Percentiles rank a stretch among this genome's conserved stretches.
These are phyloP conservation scores for Haplographium delicatum DNA, from an alignment of 495 filamentous ascomycete species.

Conservation along the genomic window DNA sequence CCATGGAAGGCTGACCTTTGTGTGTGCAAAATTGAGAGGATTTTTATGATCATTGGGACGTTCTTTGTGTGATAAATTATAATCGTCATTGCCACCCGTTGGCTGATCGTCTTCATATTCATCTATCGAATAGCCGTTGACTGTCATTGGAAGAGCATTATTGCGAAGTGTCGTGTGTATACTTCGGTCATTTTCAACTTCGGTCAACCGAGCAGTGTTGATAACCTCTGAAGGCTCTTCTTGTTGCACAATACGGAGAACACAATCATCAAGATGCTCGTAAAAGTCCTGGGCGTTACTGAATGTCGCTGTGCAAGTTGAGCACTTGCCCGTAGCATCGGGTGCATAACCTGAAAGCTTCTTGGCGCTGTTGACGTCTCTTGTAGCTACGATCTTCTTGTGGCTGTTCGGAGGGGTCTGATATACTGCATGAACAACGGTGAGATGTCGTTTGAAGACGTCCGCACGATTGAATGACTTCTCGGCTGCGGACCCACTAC, in stretches of 20 bases:
- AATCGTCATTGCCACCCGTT: slow-evolving; percentile 52
- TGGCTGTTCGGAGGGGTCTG: slow-evolving; percentile 93
- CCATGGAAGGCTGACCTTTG: slow-evolving; percentile 54
- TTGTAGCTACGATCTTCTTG: slow-evolving; percentile 47
- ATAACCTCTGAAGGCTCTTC: slow-evolving; percentile 93
- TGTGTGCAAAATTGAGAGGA: slow-evolving; percentile 50
- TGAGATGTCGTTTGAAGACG: slow-evolving; percentile 96
- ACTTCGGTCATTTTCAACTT: slow-evolving; percentile 74
- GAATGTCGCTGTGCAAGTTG: slow-evolving; percentile 87
- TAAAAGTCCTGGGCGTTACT: slow-evolving; percentile 96
- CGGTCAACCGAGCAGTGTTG: slow-evolving; percentile 79
- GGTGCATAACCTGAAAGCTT: slow-evolving; percentile 58
- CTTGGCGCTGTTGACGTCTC: slow-evolving; percentile 36
- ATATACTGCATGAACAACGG: slow-evolving; percentile 87
- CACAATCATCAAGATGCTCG: slow-evolving; percentile 98
- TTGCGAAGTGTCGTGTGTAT: slow-evolving; percentile 80
- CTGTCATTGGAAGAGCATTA: slow-evolving; percentile 59
- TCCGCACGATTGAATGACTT: slow-evolving; percentile 98
- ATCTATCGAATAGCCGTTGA: slow-evolving; percentile 37
- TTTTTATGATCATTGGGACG: too few relatives aligned
- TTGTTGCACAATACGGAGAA: slow-evolving; percentile 93
- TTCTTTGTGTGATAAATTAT: slow-evolving; percentile 36
- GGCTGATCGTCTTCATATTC: slow-evolving; percentile 53
- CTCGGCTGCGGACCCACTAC: slow-evolving; percentile 82
- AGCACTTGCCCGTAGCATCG: slow-evolving; percentile 88